Evolutionary conservation across 352 stramenopile species (phyloP).

Genomic region (Globisporangium paroecandrum): DNA sequence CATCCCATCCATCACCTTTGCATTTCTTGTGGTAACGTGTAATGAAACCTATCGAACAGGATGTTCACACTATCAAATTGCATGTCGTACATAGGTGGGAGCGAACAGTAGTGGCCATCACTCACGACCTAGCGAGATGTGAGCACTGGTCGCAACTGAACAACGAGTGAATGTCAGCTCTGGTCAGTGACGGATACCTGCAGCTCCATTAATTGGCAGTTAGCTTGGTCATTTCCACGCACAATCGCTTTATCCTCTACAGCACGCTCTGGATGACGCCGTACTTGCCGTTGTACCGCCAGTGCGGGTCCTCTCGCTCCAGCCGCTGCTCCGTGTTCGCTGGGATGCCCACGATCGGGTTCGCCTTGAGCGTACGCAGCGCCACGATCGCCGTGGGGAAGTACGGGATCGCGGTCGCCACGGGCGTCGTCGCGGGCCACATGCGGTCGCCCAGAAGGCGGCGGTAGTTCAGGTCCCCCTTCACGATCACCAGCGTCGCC

Average conservation of each 20-base stretch:
- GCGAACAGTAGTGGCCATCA: background rate
- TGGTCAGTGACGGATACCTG: too few species aligned
- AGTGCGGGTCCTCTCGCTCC: constrained; percentile 51
- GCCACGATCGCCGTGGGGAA: constrained; percentile 65
- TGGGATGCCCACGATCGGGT: constrained; percentile 56
- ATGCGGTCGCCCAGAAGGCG: constrained; percentile 91
- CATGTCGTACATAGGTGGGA: background rate
- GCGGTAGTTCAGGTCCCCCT: constrained; percentile 98
- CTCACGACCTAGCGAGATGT: background rate
- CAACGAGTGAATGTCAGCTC: too few species aligned
- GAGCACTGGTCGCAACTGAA: too few species aligned
- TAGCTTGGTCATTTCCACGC: too few species aligned
- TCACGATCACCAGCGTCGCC: constrained; percentile 91
- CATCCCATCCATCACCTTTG: background rate
- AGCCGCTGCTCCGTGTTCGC: constrained; percentile 36
- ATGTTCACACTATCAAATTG: background rate
- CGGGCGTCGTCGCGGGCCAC: constrained; percentile 83
- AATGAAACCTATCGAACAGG: background rate
- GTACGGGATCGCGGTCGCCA: constrained; percentile 82
- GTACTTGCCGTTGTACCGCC: constrained; percentile 64
- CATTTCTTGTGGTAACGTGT: background rate
- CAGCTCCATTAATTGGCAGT: too few species aligned
- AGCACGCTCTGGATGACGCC: constrained; percentile 70
- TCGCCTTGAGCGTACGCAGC: constrained; percentile 74
- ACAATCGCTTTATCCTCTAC: background rate